phyloP scores from a whole-genome alignment of 2,329 filamentous ascomycete genomes.

The Diplodia scrobiculata region DNA sequence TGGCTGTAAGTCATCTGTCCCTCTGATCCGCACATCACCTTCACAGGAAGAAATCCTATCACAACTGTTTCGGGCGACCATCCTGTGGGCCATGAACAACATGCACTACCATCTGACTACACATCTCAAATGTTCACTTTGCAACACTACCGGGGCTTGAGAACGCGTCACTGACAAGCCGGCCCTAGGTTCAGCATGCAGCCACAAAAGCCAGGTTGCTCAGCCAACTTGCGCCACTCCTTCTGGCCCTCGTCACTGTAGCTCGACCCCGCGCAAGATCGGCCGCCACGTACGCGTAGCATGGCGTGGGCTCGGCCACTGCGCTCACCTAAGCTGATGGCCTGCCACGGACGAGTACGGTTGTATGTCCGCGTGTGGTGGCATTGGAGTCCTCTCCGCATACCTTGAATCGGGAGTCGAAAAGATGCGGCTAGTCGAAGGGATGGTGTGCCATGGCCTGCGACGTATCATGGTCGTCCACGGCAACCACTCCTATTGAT shows the following conservation, averaged over 20 bases:
- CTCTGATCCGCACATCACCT: slow-evolving; percentile 22
- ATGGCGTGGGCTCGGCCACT: slow-evolving; percentile 18
- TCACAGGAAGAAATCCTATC: slow-evolving; percentile 56
- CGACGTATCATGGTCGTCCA: neutral
- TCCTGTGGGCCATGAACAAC: slow-evolving; percentile 59
- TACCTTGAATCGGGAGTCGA: neutral
- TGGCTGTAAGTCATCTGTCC: slow-evolving; percentile 13
- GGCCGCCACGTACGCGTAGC: slow-evolving; percentile 13
- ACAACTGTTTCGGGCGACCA: slow-evolving; percentile 59
- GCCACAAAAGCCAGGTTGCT: neutral
- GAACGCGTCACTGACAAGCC: slow-evolving; percentile 8
- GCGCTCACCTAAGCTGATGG: slow-evolving; percentile 19
- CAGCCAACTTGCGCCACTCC: neutral
- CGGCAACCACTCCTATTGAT: neutral
- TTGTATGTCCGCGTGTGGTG: neutral
- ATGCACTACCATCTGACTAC: slow-evolving; percentile 63
- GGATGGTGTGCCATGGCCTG: neutral
- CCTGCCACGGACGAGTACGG: neutral
- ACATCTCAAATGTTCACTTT: slow-evolving; percentile 14
- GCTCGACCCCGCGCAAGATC: neutral
- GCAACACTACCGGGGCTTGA: neutral
- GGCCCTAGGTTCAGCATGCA: slow-evolving; percentile 1
- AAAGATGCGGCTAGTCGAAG: slow-evolving; percentile 2
- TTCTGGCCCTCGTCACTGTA: neutral
- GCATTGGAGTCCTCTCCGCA: neutral